Evolutionary conservation across 352 stramenopile genomes (phyloP).

Genomic region (Phytophthora aleatoria): DNA sequence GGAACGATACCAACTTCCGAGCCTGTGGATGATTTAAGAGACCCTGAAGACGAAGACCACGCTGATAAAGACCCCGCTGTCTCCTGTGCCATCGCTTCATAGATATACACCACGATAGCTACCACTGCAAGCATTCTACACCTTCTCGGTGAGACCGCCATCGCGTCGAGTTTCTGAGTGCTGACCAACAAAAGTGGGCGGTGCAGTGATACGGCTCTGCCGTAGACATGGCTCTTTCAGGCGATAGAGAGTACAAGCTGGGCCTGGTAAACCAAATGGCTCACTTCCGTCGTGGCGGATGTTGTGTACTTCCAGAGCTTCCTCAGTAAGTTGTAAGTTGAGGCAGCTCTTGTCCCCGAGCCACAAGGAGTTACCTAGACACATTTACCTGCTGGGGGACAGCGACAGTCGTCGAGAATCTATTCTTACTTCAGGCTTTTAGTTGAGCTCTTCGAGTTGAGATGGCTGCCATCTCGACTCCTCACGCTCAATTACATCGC

Average conservation of each 20-base stretch:
- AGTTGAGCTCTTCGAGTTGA: background rate
- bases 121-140: conserved; percentile 13
- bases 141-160: conserved; percentile 21
- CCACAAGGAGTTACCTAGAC: conserved; percentile 30
- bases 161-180: conserved; percentile 30
- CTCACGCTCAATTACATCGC: too few species aligned
- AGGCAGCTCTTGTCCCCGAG: conserved; percentile 28
- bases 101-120: conserved; percentile 27
- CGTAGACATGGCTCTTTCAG: conserved; percentile 8
- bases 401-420: conserved; percentile 4
- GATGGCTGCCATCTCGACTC: background rate
- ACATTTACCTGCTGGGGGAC: conserved; percentile 13
- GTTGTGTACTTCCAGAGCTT: conserved; percentile 4
- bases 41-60: conserved; percentile 10
- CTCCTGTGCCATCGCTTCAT: conserved; percentile 13
- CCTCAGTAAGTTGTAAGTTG: background rate
- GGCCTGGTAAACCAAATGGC: conserved; percentile 26
- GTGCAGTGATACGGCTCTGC: conserved; percentile 9
- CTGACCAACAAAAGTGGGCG: conserved; percentile 6
- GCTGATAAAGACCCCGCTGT: conserved; percentile 2
- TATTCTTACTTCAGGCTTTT: background rate
- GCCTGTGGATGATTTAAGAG: conserved; percentile 8
- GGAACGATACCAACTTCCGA: conserved; percentile 29
- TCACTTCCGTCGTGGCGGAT: conserved; percentile 24
- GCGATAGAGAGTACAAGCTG: conserved; percentile 18